phyloP scores from a whole-genome alignment of 2,329 filamentous ascomycete species.

The Nemania serpens region DNA sequence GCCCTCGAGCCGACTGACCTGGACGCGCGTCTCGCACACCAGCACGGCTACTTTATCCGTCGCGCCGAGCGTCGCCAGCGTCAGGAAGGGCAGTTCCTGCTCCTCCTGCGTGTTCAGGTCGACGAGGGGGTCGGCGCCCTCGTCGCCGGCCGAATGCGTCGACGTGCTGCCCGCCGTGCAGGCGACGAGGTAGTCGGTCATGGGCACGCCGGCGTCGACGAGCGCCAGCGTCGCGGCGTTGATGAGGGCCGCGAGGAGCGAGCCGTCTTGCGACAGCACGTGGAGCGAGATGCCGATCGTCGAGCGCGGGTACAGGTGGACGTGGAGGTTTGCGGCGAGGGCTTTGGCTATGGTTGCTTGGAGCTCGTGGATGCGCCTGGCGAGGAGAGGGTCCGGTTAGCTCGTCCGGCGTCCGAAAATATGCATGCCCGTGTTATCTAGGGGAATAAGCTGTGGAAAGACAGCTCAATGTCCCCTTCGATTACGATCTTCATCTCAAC shows the following conservation, averaged over 20 bases:
- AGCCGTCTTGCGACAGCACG: conserved; percentile 88
- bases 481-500: too few relatives aligned
- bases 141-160: conserved; percentile 66
- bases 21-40: conserved; percentile 87
- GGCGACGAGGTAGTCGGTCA: conserved; percentile 88
- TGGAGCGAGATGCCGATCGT: conserved; percentile 84
- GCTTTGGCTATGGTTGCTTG: conserved; percentile 78
- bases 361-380: conserved; percentile 79
- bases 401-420: not conserved
- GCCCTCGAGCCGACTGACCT: conserved; percentile 79
- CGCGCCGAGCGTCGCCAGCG: conserved; percentile 77
- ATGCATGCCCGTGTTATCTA: too few relatives aligned
- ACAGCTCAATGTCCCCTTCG: too few relatives aligned
- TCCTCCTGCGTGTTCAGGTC: conserved; percentile 82
- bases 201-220: conserved; percentile 92
- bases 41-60: conserved; percentile 78
- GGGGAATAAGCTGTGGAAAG: too few relatives aligned
- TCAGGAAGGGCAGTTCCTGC: conserved; percentile 86
- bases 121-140: conserved; percentile 74
- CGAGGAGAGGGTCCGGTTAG: not conserved
- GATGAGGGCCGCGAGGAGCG: conserved; percentile 83
- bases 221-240: conserved; percentile 92
- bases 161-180: conserved; percentile 85
- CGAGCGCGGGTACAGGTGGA: conserved; percentile 85
- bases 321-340: conserved; percentile 78